A percentile compares a stretch with the other conserved stretches of the same genome.
phyloP scores from a whole-genome alignment of 1,284 basidiomycete species.

The Cutaneotrichosporon sp. region DNA sequence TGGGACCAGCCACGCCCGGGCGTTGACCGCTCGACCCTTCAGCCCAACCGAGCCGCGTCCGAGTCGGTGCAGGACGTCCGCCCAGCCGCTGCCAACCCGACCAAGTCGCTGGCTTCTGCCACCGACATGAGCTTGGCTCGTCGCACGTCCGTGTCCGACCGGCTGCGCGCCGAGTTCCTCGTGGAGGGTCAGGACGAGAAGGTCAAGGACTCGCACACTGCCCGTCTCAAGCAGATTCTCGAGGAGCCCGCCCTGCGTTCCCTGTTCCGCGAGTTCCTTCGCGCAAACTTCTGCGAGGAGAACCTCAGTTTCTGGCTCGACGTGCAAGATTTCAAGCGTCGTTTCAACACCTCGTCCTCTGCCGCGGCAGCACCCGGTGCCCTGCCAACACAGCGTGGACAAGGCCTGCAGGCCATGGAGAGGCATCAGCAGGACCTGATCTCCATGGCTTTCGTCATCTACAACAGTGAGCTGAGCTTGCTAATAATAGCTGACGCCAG shows the following conservation, averaged over 20 bases:
- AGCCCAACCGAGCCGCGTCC: slow-evolving; percentile 4
- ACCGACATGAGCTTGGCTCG: slow-evolving; percentile 69
- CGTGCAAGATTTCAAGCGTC: slow-evolving; percentile 92
- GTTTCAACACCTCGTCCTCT: slow-evolving; percentile 91
- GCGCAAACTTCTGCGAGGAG: slow-evolving; percentile 96
- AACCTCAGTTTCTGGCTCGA: slow-evolving; percentile 97
- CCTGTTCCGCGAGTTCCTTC: slow-evolving; percentile 90
- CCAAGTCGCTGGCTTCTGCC: slow-evolving; percentile 38
- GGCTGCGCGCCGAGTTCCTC: slow-evolving; percentile 56
- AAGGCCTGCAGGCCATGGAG: slow-evolving; percentile 86
- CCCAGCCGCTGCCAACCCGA: slow-evolving; percentile 17
- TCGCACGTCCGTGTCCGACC: slow-evolving; percentile 74
- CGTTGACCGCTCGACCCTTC: neutral
- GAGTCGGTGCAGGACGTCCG: slow-evolving; percentile 12
- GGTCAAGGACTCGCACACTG: slow-evolving; percentile 80
- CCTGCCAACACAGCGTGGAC: slow-evolving; percentile 55
- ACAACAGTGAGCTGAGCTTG: slow-evolving; percentile 46
- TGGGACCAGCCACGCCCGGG: slow-evolving; percentile 61
- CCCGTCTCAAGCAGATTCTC: slow-evolving; percentile 85
- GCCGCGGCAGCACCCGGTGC: slow-evolving; percentile 65
- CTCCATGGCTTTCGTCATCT: slow-evolving; percentile 86
- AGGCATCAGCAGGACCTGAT: slow-evolving; percentile 93
- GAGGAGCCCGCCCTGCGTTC: slow-evolving; percentile 86
- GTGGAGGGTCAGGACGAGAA: slow-evolving; percentile 17
- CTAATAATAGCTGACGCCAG: slow-evolving; percentile 54